Evolutionary conservation across 2,329 filamentous ascomycete species (phyloP).

Genomic region (Zelopaecilomyces penicillatus): DNA sequence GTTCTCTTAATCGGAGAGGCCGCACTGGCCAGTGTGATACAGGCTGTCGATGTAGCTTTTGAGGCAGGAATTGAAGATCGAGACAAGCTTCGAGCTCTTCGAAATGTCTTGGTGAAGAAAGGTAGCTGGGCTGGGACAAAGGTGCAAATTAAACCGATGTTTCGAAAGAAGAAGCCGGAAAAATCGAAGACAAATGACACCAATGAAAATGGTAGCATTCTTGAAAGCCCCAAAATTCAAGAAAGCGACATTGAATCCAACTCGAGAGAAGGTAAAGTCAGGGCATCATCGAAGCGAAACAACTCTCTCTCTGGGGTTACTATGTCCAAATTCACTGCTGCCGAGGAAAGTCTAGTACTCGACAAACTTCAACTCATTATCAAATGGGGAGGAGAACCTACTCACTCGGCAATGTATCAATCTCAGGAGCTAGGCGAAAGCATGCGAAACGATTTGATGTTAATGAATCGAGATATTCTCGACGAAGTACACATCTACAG

Average conservation of each 20-base stretch:
- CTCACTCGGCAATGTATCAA: slow-evolving; percentile 93
- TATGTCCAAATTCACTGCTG: slow-evolving; percentile 87
- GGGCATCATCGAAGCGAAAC: slow-evolving; percentile 49
- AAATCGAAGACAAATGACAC: slow-evolving; percentile 25
- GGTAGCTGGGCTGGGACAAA: slow-evolving; percentile 93
- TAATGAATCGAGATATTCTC: slow-evolving; percentile 86
- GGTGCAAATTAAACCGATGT: slow-evolving; percentile 99
- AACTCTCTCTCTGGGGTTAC: slow-evolving; percentile 86
- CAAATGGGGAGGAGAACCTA: slow-evolving; percentile 98
- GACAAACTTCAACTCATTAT: slow-evolving; percentile 97
- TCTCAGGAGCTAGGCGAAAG: slow-evolving; percentile 90
- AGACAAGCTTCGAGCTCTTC: slow-evolving; percentile 75
- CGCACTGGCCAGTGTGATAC: slow-evolving; percentile 78
- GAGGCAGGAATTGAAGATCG: slow-evolving; percentile 73
- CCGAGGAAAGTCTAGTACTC: slow-evolving; percentile 83
- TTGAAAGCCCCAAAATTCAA: slow-evolving; percentile 12
- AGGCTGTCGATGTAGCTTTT: slow-evolving; percentile 77
- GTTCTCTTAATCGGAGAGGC: slow-evolving; percentile 89
- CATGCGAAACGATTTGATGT: slow-evolving; percentile 86
- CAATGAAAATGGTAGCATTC: slow-evolving; percentile 5
- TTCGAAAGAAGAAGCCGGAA: slow-evolving; percentile 74
- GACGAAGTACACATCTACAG: slow-evolving; percentile 93
- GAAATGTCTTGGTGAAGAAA: slow-evolving; percentile 85
- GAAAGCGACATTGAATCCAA: slow-evolving; percentile 9
- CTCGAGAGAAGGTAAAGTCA: neutral